A percentile compares a stretch with the other conserved stretches of the same genome.
These are phyloP conservation scores for Encephalitozoon hellem DNA, from an alignment of 371 early-diverging fungal species.

Conservation along the genomic window DNA sequence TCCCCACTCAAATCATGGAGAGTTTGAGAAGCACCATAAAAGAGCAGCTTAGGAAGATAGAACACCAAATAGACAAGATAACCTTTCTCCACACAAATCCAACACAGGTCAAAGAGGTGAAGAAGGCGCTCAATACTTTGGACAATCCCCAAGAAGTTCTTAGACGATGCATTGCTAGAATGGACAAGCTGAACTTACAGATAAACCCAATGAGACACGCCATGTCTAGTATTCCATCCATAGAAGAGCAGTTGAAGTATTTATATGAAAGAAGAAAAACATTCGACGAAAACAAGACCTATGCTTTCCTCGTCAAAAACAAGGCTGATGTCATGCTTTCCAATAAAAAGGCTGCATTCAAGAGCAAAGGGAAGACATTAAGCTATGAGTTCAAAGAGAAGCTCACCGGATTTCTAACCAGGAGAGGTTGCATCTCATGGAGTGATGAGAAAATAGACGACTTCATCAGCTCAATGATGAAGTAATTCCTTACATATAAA, in stretches of 20 bases:
- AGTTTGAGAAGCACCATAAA: neutral
- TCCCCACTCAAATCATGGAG: neutral
- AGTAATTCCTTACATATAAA: neutral
- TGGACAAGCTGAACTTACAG: neutral
- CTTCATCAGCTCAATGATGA: slow-evolving; percentile 27
- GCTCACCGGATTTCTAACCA: slow-evolving; percentile 25
- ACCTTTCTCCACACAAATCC: neutral
- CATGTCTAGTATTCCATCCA: neutral
- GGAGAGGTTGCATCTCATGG: slow-evolving; percentile 19
- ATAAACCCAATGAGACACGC: neutral
- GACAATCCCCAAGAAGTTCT: neutral
- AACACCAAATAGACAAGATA: neutral
- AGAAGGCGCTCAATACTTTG: neutral
- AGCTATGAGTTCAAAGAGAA: slow-evolving; percentile 21
- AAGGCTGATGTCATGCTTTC: neutral
- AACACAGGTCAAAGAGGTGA: neutral
- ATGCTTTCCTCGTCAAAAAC: neutral
- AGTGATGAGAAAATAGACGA: slow-evolving; percentile 33
- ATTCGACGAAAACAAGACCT: neutral
- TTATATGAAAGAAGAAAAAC: neutral
- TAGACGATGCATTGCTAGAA: neutral
- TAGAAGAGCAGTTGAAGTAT: neutral
- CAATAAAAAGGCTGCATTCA: neutral
- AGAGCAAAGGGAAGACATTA: neutral
- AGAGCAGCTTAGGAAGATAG: neutral